Conservation (phyloP, 305 asterid genomes). For the Stenogyne calaminthoides region DNA sequence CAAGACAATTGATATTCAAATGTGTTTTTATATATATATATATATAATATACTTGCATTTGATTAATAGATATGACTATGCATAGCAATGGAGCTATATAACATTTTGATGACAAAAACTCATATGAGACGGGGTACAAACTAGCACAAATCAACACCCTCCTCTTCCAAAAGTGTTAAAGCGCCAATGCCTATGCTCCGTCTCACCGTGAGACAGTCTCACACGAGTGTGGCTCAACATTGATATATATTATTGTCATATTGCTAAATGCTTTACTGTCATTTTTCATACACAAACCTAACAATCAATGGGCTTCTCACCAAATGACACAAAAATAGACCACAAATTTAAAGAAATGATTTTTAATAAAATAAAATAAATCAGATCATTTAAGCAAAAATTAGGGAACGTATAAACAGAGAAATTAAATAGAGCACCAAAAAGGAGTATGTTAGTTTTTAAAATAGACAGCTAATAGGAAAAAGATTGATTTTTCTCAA, state of each 20-base stretch:
- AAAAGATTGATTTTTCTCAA: too few species aligned
- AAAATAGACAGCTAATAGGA: too few species aligned
- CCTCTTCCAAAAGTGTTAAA: too few species aligned
- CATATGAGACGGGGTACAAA: too few species aligned
- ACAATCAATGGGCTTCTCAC: neutral
- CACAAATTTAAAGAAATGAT: neutral
- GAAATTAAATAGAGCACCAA: too few species aligned
- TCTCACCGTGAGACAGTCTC: too few species aligned
- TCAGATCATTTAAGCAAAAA: too few species aligned
- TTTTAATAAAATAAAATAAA: too few species aligned
- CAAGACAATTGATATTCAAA: slow-evolving; percentile 17
- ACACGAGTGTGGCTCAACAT: too few species aligned
- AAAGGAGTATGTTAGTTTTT: too few species aligned
- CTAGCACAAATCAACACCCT: too few species aligned
- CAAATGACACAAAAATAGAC: neutral
- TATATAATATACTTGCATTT: neutral
- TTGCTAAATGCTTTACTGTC: neutral
- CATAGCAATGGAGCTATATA: neutral
- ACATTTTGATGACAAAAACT: neutral
- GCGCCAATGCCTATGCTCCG: too few species aligned
- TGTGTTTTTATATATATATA: neutral
- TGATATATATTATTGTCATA: neutral
- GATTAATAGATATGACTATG: neutral
- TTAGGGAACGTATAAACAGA: neutral
- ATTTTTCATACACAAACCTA: neutral